Evolutionary conservation across 2,329 filamentous ascomycete genomes (phyloP).

Genomic region (Macrophomina phaseolina): DNA sequence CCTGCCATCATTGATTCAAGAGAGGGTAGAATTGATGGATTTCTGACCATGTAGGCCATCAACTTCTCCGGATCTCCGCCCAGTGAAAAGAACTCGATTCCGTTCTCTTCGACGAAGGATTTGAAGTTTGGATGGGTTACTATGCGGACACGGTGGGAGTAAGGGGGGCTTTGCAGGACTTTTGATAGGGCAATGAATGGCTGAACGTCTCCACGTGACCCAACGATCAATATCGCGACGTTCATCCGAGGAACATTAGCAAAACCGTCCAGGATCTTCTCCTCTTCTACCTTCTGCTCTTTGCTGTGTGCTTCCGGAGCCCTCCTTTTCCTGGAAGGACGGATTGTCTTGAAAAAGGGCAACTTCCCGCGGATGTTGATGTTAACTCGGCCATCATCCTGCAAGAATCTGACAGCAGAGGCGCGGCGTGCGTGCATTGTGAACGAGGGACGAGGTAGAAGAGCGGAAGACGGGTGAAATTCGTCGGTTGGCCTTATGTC

Average conservation of each 20-base stretch:
- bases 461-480: no score
- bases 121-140: constrained; percentile 80
- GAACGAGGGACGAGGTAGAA: not conserved
- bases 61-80: constrained; percentile 80
- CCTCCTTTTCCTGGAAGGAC: not conserved
- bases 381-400: constrained; percentile 4
- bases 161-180: constrained; percentile 67
- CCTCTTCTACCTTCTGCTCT: not conserved
- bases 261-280: not conserved
- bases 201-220: constrained; percentile 79
- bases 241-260: constrained; percentile 57
- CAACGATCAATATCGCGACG: constrained; percentile 84
- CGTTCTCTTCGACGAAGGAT: constrained; percentile 75
- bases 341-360: not conserved
- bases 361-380: constrained; percentile 14
- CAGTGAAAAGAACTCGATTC: constrained; percentile 79
- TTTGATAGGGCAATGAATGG: constrained; percentile 79
- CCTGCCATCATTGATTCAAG: constrained; percentile 74
- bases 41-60: constrained; percentile 90
- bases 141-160: constrained; percentile 76
- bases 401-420: not conserved
- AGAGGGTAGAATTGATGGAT: constrained; percentile 76
- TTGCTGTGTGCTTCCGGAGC: not conserved
- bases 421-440: not conserved
- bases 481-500: no score